A percentile compares a stretch with the other conserved stretches of the same genome.
Conservation (phyloP, 2,329 filamentous ascomycete genomes). For the Mariannaea sp. region DNA sequence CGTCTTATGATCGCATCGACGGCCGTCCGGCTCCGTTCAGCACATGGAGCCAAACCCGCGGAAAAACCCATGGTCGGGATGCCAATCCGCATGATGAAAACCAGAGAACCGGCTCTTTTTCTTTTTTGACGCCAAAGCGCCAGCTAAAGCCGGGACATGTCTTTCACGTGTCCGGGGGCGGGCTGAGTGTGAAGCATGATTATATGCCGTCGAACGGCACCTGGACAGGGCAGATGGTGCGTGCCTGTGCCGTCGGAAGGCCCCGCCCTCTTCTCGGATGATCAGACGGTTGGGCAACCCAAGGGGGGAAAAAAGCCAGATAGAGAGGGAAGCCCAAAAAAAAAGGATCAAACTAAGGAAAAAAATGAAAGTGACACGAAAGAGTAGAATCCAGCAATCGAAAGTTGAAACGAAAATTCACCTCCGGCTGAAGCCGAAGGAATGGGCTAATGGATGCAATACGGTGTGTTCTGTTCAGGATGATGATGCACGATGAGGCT, state of each 20-base stretch:
- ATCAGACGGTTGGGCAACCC: conserved; percentile 16
- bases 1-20: too few relatives aligned
- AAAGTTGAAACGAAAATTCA: background rate
- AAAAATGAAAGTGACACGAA: conserved; percentile 1
- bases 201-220: conserved; percentile 2
- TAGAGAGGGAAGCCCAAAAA: too few relatives aligned
- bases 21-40: too few relatives aligned
- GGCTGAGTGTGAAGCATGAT: conserved; percentile 18
- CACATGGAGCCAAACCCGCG: background rate
- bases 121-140: conserved; percentile 5
- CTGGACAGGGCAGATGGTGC: background rate
- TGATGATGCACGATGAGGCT: too few relatives aligned
- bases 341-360: conserved; percentile 2
- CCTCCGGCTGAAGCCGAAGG: conserved; percentile 1
- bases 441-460: background rate
- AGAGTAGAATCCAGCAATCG: background rate
- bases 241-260: conserved; percentile 15
- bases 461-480: too few relatives aligned
- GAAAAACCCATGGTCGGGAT: too few relatives aligned
- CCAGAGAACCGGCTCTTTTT: conserved; percentile 6
- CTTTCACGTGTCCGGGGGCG: conserved; percentile 6
- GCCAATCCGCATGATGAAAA: too few relatives aligned
- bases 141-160: conserved; percentile 3
- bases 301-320: background rate
- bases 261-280: conserved; percentile 7